Base-by-base conservation (phyloP, 345 rosid species). In the Psidium friedrichsthalianum region DNA sequence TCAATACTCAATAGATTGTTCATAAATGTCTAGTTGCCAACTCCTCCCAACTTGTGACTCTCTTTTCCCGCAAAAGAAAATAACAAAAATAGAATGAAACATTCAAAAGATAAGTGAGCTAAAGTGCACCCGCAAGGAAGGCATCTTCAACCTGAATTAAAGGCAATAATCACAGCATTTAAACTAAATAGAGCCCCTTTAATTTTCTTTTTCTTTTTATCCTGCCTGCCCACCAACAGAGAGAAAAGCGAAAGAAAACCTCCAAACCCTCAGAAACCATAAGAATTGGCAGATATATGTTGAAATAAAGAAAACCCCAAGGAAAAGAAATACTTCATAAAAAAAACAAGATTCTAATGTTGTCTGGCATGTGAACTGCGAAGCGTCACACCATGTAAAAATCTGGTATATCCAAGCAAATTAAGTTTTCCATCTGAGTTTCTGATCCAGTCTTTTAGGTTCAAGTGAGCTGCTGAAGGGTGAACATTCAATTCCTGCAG, bases 391-490 rank as follows among this genome's bases (percentile, higher is more conserved):
- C 98, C 97, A 86, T 96, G 99, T 83, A 95, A 90, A 87, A 92
- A 93, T 86, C 91, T 96, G 74, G 91, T 92, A 55, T 94, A 96
- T 4, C 98, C 99, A 74, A 91, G 91, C 85, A 92, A 93, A 87
- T 95, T 97, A 88, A 97, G 94, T 93, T 94, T 96, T 86, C 99
- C 99, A 61, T 97, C 99, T 1, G 94, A 86, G 87, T 87, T 90
- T 88, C 99, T 92, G 86, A 97, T 93, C 94, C 99, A 97, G 44
- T 97, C 98, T 87, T 88, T 91, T 86, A 95, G 93, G 81, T 89
- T 90, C 57, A 95, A 87, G 84, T 94, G 92, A 56, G 95, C 96
- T 20, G 78, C 78, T 55, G 98, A 93, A 78, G 96, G 96, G 84
- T 95, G 96, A 78, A 97, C 92, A 82, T 91, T 92, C 93, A 94